Conservation (phyloP, 257 asterid genomes). For the Euphrasia confusa region DNA sequence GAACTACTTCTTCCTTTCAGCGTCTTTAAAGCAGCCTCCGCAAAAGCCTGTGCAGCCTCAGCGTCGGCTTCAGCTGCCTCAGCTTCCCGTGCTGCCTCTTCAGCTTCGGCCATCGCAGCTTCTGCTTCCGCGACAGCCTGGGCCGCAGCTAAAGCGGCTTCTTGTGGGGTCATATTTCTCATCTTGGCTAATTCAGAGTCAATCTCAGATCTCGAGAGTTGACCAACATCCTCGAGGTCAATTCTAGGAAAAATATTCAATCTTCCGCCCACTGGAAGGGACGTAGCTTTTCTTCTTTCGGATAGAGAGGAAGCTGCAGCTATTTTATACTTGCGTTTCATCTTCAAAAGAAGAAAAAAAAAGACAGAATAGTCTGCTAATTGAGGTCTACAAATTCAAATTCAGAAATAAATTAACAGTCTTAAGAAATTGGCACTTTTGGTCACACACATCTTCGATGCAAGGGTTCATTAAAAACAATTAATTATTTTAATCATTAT, state of each 20-base stretch:
- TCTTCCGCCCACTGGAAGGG: slow-evolving; percentile 46
- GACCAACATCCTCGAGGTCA: slow-evolving; percentile 41
- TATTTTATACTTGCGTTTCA: slow-evolving; percentile 68
- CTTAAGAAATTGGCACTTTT: background rate
- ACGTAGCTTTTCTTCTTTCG: slow-evolving; percentile 49
- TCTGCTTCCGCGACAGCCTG: slow-evolving; percentile 97
- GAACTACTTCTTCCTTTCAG: slow-evolving; percentile 63
- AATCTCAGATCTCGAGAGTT: slow-evolving; percentile 49
- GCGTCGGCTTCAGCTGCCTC: slow-evolving; percentile 96
- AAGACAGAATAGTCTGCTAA: slow-evolving; percentile 15
- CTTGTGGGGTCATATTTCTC: slow-evolving; percentile 71
- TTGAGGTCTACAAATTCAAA: slow-evolving; percentile 12
- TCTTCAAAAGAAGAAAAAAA: slow-evolving; percentile 28
- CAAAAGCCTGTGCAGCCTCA: slow-evolving; percentile 90
- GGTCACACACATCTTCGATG: background rate
- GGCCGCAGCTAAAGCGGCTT: slow-evolving; percentile 95
- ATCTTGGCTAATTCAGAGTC: slow-evolving; percentile 67
- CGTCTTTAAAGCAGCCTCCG: slow-evolving; percentile 81
- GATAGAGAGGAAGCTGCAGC: slow-evolving; percentile 46
- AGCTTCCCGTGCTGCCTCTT: slow-evolving; percentile 87
- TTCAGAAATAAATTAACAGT: background rate
- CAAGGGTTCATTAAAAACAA: too few relatives aligned
- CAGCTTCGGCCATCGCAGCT: slow-evolving; percentile 94
- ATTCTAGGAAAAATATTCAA: slow-evolving; percentile 40
- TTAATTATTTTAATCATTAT: too few relatives aligned